phyloP scores from a whole-genome alignment of 176 grass and related monocot genomes.

The Elaeis guineensis region DNA sequence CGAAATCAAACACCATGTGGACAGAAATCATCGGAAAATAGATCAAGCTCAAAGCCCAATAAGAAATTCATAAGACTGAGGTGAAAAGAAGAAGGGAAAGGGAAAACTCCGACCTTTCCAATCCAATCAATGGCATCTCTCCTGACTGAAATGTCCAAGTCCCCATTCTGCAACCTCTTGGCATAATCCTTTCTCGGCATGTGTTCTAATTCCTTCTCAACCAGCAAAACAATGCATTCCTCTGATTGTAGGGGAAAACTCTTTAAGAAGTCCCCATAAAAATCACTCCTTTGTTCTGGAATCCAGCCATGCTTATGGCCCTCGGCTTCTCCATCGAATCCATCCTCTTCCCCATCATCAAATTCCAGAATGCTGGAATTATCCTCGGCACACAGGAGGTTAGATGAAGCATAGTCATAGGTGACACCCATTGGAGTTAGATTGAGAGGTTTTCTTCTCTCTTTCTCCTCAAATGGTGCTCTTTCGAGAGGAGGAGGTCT shows the following conservation, averaged over 20 bases:
- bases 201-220: slow-evolving; percentile 60
- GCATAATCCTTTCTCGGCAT: slow-evolving; percentile 35
- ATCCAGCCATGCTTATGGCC: neutral
- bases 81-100: neutral
- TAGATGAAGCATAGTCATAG: too few species aligned
- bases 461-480: neutral
- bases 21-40: too few species aligned
- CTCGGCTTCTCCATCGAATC: neutral
- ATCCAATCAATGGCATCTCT: slow-evolving; percentile 84
- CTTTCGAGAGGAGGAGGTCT: neutral
- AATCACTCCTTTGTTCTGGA: slow-evolving; percentile 9
- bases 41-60: neutral
- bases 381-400: too few species aligned
- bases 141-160: slow-evolving; percentile 52
- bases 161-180: slow-evolving; percentile 36
- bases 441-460: slow-evolving; percentile 1
- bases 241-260: slow-evolving; percentile 43
- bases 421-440: too few species aligned
- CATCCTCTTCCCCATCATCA: too few species aligned
- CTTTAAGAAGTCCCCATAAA: slow-evolving; percentile 13
- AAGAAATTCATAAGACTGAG: slow-evolving; percentile 1
- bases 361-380: too few species aligned
- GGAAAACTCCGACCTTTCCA: slow-evolving; percentile 44
- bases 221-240: slow-evolving; percentile 31
- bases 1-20: too few species aligned